These are phyloP conservation scores for Talaromyces marneffei DNA, from an alignment of 2,329 filamentous ascomycete species.

Conservation along the genomic window DNA sequence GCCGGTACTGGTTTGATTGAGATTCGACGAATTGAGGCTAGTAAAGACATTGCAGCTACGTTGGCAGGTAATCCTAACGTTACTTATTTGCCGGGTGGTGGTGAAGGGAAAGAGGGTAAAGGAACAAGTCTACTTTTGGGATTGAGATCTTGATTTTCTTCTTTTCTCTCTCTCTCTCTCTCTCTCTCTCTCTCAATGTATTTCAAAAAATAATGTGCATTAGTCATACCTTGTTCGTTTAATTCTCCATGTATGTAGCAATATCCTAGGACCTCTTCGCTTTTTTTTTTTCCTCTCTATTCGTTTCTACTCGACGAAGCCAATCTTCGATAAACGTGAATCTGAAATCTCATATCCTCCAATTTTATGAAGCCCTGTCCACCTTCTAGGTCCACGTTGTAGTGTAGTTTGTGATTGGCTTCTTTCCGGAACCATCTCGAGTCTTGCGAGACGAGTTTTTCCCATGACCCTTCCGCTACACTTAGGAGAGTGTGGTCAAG, in stretches of 20 bases:
- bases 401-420: constrained; percentile 52
- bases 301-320: neutral
- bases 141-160: constrained; percentile 48
- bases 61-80: constrained; percentile 89
- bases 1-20: constrained; percentile 86
- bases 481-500: constrained; percentile 71
- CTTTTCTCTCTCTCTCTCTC: neutral
- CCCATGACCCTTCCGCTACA: constrained; percentile 55
- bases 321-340: constrained; percentile 66
- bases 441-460: constrained; percentile 67
- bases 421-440: constrained; percentile 78
- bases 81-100: constrained; percentile 79
- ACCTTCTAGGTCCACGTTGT: constrained; percentile 56
- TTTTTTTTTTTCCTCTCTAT: neutral
- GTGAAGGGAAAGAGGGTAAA: constrained; percentile 48
- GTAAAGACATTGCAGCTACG: constrained; percentile 89
- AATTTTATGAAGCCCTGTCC: constrained; percentile 71
- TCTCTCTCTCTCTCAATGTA: constrained; percentile 5
- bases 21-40: constrained; percentile 96
- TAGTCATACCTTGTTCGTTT: constrained; percentile 11
- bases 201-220: constrained; percentile 20
- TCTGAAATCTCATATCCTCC: constrained; percentile 93
- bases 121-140: constrained; percentile 63
- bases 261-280: constrained; percentile 17
- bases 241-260: constrained; percentile 15